Percentiles rank a stretch among this genome's conserved stretches.
Conservation (phyloP, 108 stramenopile genomes). For the Hondaea fermentalgiana region DNA sequence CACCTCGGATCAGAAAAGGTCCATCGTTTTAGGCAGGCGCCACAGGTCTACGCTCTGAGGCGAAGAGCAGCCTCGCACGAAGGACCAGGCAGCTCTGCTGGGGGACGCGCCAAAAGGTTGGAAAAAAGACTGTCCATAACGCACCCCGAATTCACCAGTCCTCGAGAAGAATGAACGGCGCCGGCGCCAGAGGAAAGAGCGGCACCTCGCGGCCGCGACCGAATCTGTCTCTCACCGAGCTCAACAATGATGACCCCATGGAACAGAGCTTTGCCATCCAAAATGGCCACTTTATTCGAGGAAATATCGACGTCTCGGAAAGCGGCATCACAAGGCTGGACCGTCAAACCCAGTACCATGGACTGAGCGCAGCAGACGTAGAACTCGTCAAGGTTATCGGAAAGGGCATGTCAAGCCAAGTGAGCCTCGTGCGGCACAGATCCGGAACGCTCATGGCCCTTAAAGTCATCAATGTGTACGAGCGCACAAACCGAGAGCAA, state of each 20-base stretch:
- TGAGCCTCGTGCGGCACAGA: conserved; percentile 20
- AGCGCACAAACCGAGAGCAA: conserved; percentile 41
- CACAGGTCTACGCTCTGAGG: too few species aligned
- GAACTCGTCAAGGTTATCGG: not conserved
- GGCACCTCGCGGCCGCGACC: too few species aligned
- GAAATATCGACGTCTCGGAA: not conserved
- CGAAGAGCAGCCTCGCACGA: too few species aligned
- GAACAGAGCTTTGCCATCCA: conserved; percentile 6
- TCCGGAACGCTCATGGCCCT: conserved; percentile 25
- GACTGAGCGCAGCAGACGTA: not conserved
- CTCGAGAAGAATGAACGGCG: too few species aligned
- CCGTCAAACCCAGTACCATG: not conserved
- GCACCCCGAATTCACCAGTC: too few species aligned
- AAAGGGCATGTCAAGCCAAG: not conserved
- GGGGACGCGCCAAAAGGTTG: too few species aligned
- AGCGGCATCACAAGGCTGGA: not conserved
- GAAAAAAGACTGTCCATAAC: too few species aligned
- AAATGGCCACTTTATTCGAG: not conserved
- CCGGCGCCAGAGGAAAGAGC: too few species aligned
- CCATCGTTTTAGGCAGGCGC: too few species aligned
- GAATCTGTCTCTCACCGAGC: too few species aligned
- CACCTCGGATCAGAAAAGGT: too few species aligned
- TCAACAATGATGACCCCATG: not conserved
- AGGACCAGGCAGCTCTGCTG: too few species aligned
- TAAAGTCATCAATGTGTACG: conserved; percentile 53